These are phyloP conservation scores for Chalciporus piperatus DNA, from an alignment of 768 basidiomycete species.

Conservation along the genomic window DNA sequence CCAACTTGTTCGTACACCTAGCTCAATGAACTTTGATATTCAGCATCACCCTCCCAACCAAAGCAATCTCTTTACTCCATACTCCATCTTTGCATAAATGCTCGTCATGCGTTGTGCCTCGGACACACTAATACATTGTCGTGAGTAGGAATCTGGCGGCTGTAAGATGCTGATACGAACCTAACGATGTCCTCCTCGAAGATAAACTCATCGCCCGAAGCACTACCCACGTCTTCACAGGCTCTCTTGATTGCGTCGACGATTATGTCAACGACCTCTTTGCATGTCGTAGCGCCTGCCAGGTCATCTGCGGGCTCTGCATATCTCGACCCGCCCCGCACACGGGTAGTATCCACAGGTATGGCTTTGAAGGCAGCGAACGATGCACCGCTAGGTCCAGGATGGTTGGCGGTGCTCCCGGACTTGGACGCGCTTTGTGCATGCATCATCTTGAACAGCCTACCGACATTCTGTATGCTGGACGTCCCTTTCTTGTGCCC, in stretches of 20 bases:
- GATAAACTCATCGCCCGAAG: constrained; percentile 46
- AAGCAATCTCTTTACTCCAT: constrained; percentile 84
- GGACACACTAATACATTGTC: constrained; percentile 49
- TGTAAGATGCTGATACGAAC: constrained; percentile 36
- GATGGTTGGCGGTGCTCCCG: constrained; percentile 34
- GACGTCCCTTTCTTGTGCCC: neutral
- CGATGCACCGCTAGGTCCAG: constrained; percentile 37
- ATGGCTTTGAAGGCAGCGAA: constrained; percentile 81
- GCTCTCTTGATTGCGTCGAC: constrained; percentile 68
- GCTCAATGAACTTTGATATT: neutral
- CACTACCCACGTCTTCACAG: constrained; percentile 60
- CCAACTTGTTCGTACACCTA: constrained; percentile 10
- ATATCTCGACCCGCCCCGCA: constrained; percentile 43
- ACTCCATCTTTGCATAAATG: constrained; percentile 89
- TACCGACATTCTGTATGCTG: constrained; percentile 1
- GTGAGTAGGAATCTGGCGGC: neutral
- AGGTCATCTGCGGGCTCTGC: constrained; percentile 62
- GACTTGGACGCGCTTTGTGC: constrained; percentile 20
- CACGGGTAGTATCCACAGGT: constrained; percentile 60
- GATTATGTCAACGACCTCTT: constrained; percentile 73
- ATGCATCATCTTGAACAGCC: constrained; percentile 30
- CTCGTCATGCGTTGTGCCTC: constrained; percentile 86
- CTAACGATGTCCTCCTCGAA: constrained; percentile 74
- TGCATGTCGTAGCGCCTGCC: constrained; percentile 61
- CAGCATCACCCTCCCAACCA: constrained; percentile 71